phyloP scores from a whole-genome alignment of 2,329 filamentous ascomycete species.

The Tolypocladium capitatum region DNA sequence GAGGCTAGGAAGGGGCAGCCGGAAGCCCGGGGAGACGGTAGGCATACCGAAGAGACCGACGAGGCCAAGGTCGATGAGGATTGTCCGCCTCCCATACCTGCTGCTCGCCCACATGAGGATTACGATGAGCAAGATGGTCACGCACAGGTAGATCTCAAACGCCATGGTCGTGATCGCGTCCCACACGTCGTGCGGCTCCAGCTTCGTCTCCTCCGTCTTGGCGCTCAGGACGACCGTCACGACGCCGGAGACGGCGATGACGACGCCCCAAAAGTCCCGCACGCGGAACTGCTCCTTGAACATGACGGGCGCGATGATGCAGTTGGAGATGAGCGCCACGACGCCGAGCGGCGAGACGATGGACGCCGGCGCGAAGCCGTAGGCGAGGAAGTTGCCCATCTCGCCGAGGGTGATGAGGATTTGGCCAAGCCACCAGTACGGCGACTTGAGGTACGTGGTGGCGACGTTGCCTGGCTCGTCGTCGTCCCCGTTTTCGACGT shows the following conservation, averaged over 20 bases:
- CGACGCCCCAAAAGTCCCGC: conserved; percentile 76
- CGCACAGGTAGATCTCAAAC: conserved; percentile 78
- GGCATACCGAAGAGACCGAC: conserved; percentile 80
- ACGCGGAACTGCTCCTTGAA: conserved; percentile 80
- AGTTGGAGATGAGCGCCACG: conserved; percentile 94
- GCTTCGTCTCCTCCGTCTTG: conserved; percentile 74
- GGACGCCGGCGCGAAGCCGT: conserved; percentile 92
- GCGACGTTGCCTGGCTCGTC: conserved; percentile 24
- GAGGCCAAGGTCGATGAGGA: conserved; percentile 83
- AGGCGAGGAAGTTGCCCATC: conserved; percentile 91
- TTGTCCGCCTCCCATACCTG: conserved; percentile 70
- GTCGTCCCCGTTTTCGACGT: conserved; percentile 10
- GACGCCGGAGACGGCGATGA: conserved; percentile 75
- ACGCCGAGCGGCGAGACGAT: conserved; percentile 94
- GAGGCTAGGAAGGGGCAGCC: neutral
- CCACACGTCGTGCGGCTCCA: conserved; percentile 86
- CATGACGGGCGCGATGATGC: conserved; percentile 87
- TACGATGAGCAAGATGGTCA: conserved; percentile 62
- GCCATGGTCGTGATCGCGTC: conserved; percentile 73
- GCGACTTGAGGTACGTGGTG: conserved; percentile 73
- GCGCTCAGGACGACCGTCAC: conserved; percentile 90
- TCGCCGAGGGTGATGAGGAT: conserved; percentile 87
- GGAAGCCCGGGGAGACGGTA: neutral
- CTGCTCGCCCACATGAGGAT: conserved; percentile 71
- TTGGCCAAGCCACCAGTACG: conserved; percentile 94